Evolutionary conservation across 495 filamentous ascomycete genomes (phyloP).

Genomic region (Trichoderma gamsii): DNA sequence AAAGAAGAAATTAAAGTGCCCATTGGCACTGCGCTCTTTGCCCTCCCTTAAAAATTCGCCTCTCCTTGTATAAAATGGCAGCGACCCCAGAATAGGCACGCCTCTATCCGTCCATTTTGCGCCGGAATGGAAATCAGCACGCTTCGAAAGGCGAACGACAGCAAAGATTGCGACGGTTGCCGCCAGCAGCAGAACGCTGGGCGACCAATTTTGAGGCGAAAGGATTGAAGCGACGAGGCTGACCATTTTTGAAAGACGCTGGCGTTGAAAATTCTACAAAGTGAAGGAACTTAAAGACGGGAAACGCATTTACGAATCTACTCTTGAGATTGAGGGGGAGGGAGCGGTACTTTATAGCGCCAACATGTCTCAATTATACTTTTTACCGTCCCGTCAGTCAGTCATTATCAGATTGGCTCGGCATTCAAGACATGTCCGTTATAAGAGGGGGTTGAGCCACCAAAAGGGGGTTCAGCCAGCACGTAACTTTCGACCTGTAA

Average conservation of each 20-base stretch:
- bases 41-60: slow-evolving; percentile 18
- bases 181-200: slow-evolving; percentile 17
- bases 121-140: slow-evolving; percentile 18
- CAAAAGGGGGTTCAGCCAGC: too few species aligned
- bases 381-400: background rate
- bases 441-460: background rate
- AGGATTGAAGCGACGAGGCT: background rate
- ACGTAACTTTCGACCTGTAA: background rate
- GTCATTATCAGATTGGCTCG: background rate
- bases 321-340: background rate
- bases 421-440: background rate
- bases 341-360: background rate
- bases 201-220: slow-evolving; percentile 8
- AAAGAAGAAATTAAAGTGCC: slow-evolving; percentile 46
- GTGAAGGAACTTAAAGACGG: background rate
- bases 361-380: background rate
- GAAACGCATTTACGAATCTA: background rate
- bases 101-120: slow-evolving; percentile 15
- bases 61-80: slow-evolving; percentile 20
- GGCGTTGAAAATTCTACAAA: background rate
- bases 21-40: slow-evolving; percentile 21
- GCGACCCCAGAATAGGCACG: slow-evolving; percentile 17
- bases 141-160: slow-evolving; percentile 17
- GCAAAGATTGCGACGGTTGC: slow-evolving; percentile 1
- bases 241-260: background rate